phyloP scores from a whole-genome alignment of 495 filamentous ascomycete species.

The Podospora tetraspora region DNA sequence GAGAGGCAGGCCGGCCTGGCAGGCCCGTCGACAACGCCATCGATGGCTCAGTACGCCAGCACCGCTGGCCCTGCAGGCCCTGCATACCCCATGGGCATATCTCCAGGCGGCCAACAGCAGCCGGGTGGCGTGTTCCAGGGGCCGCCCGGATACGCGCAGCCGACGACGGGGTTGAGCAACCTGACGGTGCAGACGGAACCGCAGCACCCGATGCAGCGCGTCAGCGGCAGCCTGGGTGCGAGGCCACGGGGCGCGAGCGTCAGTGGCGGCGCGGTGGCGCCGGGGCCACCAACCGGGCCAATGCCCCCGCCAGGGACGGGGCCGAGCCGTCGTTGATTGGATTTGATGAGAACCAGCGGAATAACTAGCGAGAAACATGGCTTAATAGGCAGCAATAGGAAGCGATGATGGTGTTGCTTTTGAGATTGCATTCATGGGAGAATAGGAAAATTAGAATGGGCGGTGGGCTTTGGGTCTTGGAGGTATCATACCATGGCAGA shows the following conservation, averaged over 20 bases:
- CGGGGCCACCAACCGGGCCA: not conserved
- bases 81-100: slow-evolving; percentile 4
- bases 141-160: slow-evolving; percentile 1
- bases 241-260: slow-evolving; percentile 28
- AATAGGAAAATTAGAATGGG: not conserved
- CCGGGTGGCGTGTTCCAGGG: not conserved
- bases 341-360: not conserved
- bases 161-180: not conserved
- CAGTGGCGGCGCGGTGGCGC: not conserved
- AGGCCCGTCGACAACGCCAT: slow-evolving; percentile 15
- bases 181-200: slow-evolving; percentile 12
- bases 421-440: not conserved
- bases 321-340: not conserved
- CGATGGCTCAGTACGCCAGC: slow-evolving; percentile 14
- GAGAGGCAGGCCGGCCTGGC: slow-evolving; percentile 26
- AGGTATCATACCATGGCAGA: not conserved
- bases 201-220: slow-evolving; percentile 14
- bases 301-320: not conserved
- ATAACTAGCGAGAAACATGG: not conserved
- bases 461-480: not conserved
- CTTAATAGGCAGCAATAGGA: slow-evolving; percentile 1
- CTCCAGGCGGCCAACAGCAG: not conserved
- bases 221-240: slow-evolving; percentile 12
- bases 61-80: slow-evolving; percentile 21
- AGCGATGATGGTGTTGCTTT: slow-evolving; percentile 1